These are phyloP conservation scores for Petunia axillaris DNA, from an alignment of 257 asterid species.

Conservation along the genomic window DNA sequence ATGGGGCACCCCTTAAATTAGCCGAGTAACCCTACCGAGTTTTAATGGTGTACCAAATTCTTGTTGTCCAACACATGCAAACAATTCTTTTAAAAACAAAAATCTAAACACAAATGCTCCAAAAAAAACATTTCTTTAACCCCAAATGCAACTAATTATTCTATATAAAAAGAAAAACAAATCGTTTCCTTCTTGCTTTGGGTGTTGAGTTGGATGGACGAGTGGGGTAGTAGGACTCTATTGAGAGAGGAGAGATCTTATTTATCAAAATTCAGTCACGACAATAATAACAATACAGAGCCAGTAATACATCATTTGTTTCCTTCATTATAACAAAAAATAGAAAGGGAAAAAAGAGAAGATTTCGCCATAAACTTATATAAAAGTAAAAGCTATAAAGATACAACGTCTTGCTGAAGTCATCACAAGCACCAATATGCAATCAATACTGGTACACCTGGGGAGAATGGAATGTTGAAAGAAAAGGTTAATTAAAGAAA, in stretches of 20 bases:
- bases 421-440: conserved; percentile 14
- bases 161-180: not conserved
- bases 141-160: not conserved
- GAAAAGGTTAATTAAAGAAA: not conserved
- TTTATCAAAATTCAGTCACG: conserved; percentile 30
- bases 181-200: not conserved
- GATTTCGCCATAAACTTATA: not conserved
- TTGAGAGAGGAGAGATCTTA: not conserved
- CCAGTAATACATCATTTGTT: conserved; percentile 23
- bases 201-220: too few species aligned
- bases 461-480: not conserved
- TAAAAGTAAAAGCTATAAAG: conserved; percentile 15
- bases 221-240: not conserved
- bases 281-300: conserved; percentile 27
- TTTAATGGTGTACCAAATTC: not conserved
- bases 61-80: not conserved
- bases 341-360: not conserved
- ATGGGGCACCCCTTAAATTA: not conserved
- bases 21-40: not conserved
- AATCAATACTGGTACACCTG: conserved; percentile 18
- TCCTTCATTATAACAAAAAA: conserved; percentile 11
- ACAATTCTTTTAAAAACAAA: not conserved
- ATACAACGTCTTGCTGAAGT: not conserved
- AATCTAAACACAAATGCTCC: not conserved
- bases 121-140: not conserved